Conservation (phyloP, 192 early-diverging fungal genomes). For the Entomortierella parvispora region DNA sequence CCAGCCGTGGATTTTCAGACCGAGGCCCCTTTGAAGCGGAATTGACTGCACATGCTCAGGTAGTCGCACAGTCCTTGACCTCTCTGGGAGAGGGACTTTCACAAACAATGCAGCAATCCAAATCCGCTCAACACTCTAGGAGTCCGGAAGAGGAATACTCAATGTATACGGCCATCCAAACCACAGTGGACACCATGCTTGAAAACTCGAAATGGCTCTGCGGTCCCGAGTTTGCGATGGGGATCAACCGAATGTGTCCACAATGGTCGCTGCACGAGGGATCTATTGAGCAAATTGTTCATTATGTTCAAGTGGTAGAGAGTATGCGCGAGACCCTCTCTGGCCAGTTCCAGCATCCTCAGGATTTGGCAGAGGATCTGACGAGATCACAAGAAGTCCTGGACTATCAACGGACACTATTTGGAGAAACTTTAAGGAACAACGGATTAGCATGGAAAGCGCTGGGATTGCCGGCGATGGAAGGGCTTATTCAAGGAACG, state of each 20-base stretch:
- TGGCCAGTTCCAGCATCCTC: slow-evolving; percentile 40
- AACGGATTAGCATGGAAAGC: slow-evolving; percentile 40
- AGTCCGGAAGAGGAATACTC: slow-evolving; percentile 28
- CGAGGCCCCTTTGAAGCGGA: slow-evolving; percentile 25
- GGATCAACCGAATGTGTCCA: slow-evolving; percentile 41
- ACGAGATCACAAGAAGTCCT: slow-evolving; percentile 40
- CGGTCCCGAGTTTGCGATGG: slow-evolving; percentile 46
- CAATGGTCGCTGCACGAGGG: slow-evolving; percentile 32
- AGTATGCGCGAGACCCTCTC: slow-evolving; percentile 47
- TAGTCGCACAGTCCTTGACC: neutral
- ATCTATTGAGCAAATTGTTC: slow-evolving; percentile 36
- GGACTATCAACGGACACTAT: slow-evolving; percentile 40
- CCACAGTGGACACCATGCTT: slow-evolving; percentile 19
- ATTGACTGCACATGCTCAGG: slow-evolving; percentile 11
- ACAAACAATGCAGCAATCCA: neutral
- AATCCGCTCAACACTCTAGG: neutral
- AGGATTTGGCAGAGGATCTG: slow-evolving; percentile 32
- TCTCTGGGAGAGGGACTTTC: slow-evolving; percentile 17
- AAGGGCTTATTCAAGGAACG: slow-evolving; percentile 28
- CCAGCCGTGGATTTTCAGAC: slow-evolving; percentile 20
- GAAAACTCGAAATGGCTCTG: slow-evolving; percentile 45
- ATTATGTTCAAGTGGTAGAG: slow-evolving; percentile 44
- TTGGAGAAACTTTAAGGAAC: slow-evolving; percentile 38
- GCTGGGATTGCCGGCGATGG: slow-evolving; percentile 40
- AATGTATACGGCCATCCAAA: slow-evolving; percentile 27